Evolutionary conservation across 2,329 filamentous ascomycete genomes (phyloP), one percentile per base, ranked within the genome.

Genomic region (Epichloe uncinata): DNA sequence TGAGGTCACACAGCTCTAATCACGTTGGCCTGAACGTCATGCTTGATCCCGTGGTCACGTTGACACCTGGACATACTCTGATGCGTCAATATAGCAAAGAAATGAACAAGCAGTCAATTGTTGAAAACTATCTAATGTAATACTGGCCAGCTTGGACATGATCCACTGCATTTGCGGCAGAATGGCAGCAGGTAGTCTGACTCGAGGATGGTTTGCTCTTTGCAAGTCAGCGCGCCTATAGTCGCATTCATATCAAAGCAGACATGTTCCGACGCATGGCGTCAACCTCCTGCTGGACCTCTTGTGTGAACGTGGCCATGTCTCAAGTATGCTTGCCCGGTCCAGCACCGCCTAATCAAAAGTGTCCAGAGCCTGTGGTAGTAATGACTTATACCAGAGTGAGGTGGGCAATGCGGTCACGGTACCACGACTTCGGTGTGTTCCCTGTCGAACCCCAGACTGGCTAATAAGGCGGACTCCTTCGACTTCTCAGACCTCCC

Each of bases 401-500:
- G 42, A 30, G 11, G 6, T 30, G n/a, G 6, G n/a, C n/a, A 47
- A 3, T 20, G 26, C 5, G 4, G 13, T 12, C 6, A 13, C 13
- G 15, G 20, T 30, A n/a, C 22, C 9, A 40, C 22, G 36, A 34
- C 1, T 34, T n/a, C 15, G 11, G 16, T n/a, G 18, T 33, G 15
- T 22, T 7, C 9, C 35, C 15, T 16, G 13, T 37, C 7, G 26
- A 36, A 33, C 30, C n/a, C 38, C 22, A 16, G n/a, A 34, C 22
- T 7, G n/a, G 22, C 33, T 35, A 38, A 22, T 37, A 36, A 12
- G 26, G 35, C 41, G 9, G n/a, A 42, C 40, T 40, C 42, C 42
- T 42, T 55, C 54, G 34, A 50, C 54, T 53, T 53, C 49, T 51
- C 55, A 55, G 53, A 55, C 64, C 60, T 68, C 65, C 65, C 64